These are phyloP conservation scores for Albophoma yamanashiensis DNA, from an alignment of 2,329 filamentous ascomycete species.

Conservation along the genomic window DNA sequence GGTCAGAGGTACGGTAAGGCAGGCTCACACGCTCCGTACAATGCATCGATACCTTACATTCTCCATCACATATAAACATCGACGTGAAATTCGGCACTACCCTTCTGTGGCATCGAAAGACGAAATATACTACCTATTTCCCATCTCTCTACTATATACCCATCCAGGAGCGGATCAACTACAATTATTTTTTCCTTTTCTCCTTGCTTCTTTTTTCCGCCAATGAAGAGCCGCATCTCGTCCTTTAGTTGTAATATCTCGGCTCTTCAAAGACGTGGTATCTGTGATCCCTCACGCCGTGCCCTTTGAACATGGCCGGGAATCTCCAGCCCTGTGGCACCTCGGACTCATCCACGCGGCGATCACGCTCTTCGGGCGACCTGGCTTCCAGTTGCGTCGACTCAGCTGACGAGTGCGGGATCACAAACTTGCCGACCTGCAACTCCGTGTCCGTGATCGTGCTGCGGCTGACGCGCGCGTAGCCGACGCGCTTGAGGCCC, in stretches of 20 bases:
- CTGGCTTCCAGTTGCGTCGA: constrained; percentile 29
- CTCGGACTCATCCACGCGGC: constrained; percentile 55
- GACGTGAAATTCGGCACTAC: background rate
- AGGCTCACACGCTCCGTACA: too few species aligned
- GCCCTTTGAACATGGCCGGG: constrained; percentile 70
- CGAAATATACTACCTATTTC: background rate
- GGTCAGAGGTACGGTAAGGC: too few species aligned
- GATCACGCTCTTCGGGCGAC: constrained; percentile 43
- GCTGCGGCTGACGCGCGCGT: constrained; percentile 77
- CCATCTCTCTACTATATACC: background rate
- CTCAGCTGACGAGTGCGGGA: constrained; percentile 55
- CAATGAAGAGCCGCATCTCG: background rate
- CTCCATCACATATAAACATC: background rate
- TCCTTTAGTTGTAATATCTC: constrained; percentile 49
- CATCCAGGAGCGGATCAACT: background rate
- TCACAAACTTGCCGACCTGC: constrained; percentile 89
- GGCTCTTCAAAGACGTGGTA: constrained; percentile 97
- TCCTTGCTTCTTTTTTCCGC: background rate
- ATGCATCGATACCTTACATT: too few species aligned
- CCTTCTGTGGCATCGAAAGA: background rate
- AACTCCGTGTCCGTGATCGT: constrained; percentile 97
- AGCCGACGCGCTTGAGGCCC: constrained; percentile 72
- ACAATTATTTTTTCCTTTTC: background rate
- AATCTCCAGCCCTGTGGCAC: constrained; percentile 73
- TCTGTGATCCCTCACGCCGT: constrained; percentile 77